Base-by-base conservation (phyloP, 768 basidiomycete genomes). In the Tubosaeta sp. region DNA sequence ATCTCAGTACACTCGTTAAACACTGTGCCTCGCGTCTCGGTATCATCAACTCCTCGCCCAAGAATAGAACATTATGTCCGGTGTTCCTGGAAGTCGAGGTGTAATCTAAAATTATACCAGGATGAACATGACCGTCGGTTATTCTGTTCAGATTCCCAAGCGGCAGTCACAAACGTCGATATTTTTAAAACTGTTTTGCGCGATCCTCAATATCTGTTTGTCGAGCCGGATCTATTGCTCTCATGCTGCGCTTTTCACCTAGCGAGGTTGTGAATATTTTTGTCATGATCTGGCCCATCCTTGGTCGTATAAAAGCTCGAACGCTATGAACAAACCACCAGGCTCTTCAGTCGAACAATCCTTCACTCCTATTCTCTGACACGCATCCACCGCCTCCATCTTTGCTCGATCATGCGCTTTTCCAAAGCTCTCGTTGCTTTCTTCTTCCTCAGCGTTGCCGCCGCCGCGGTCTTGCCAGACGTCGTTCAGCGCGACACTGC, bases 381-480 rank as follows among this genome's bases (percentile, higher is more conserved):
- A 37, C 50, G 12, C 26, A 25, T 11, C 27, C 16, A 19, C 2
- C 8, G 7, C 25, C 50, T 26, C 16, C 32, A 32, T 22, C 22
- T 3, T 27, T 13, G 6, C 22, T 43, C 37, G 22, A 45, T 29
- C 46, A 56, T 56, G 51, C 54, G 51, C 22, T 31, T 52, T 38
- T 39, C 43, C 11, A 33, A 33, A 31, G 11, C 46, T n/a, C 34
- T 56, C 37, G 10, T 48, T 17, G 16, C 47, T 5, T 41, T 51
- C 25, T 27, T 43, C 31, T 56, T 52, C 47, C 46, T 56, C 10
- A 34, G 43, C 5, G n/a, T 56, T n/a, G 43, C 51, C 16, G 34
- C 47, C 0, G 50, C 47, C 6, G 46, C 47, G 8, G 42, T 47
- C 29, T 14, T 56, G 10, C 54, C 50, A 13, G 14, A 38, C 5